Evolutionary conservation across 345 rosid genomes (phyloP), one percentile per base, ranked within the genome.

Genomic region (Syzygium aqueum): DNA sequence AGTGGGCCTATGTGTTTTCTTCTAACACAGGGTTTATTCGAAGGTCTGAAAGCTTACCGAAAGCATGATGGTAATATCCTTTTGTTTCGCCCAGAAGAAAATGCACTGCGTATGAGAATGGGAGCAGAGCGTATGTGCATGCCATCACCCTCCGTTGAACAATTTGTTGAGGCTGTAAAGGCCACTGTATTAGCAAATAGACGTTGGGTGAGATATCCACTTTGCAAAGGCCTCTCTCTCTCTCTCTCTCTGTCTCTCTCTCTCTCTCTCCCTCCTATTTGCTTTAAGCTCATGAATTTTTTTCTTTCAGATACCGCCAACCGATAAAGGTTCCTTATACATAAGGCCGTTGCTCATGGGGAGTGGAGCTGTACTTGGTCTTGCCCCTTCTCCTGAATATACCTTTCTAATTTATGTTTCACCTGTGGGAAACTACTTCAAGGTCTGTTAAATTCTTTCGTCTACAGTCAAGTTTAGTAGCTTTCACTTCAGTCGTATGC

Each of bases 101-200:
- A 97, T 93, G 99, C 98, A 53, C 80, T 87, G 84, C 92, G 98
- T 85, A 93, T 97, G 99, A 93, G 91, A 88, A 87, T 88, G 89
- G 98, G 99, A 87, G 99, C 98, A 23, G 98, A 97, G 85, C 92
- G 99, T 88, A 95, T 96, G 97, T 95, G 99, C 91, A 97, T 97
- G 99, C 98, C 98, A 53, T 90, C 98, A 57, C 98, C 99, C 21
- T 93, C 96, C 19, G 90, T 94, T 56, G 95, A 95, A 51, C 97
- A 97, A 90, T 97, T 96, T 91, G 94, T 97, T 30, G 95, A 95
- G 89, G 99, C 99, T 89, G 98, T 97, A 46, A 95, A 93, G 90
- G 92, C 87, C 86, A 95, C 96, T 65, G 98, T 95, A 61, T 90
- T 95, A 89, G 98, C 99, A n/a, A 97, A 97, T 94, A 95, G 92